phyloP scores from a whole-genome alignment of 768 basidiomycete genomes.

The Boletus huronensis region DNA sequence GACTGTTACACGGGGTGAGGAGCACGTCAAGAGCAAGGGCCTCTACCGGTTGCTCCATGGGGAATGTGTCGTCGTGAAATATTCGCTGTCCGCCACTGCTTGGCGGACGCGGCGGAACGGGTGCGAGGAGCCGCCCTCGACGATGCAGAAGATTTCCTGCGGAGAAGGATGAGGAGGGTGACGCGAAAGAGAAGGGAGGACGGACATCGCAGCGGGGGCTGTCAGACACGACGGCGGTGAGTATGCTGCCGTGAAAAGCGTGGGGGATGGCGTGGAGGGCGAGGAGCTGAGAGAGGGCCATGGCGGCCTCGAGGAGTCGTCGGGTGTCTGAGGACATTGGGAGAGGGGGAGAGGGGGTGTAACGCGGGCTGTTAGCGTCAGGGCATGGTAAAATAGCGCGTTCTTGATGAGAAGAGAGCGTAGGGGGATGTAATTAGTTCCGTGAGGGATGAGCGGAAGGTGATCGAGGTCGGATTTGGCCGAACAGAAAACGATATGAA shows the following conservation, averaged over 20 bases:
- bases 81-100: constrained; percentile 59
- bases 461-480: constrained; percentile 24
- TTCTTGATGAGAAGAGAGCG: constrained; percentile 39
- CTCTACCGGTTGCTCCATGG: constrained; percentile 84
- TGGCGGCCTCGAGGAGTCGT: constrained; percentile 74
- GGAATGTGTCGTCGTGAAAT: constrained; percentile 65
- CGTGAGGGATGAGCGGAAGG: constrained; percentile 37
- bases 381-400: constrained; percentile 52
- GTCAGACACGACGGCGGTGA: constrained; percentile 68
- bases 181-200: constrained; percentile 10
- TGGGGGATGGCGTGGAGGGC: constrained; percentile 58
- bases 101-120: constrained; percentile 81
- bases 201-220: constrained; percentile 62
- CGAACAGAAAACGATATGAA: constrained; percentile 1
- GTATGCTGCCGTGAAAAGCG: constrained; percentile 75
- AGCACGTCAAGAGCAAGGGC: background rate
- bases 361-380: constrained; percentile 31
- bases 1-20: constrained; percentile 7
- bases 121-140: constrained; percentile 68
- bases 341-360: constrained; percentile 18
- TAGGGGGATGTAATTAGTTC: constrained; percentile 47
- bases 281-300: constrained; percentile 67
- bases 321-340: constrained; percentile 62
- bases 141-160: constrained; percentile 84
- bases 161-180: constrained; percentile 7